Conservation (phyloP, 2,329 filamentous ascomycete genomes). For the Penicillium rolfsii region DNA sequence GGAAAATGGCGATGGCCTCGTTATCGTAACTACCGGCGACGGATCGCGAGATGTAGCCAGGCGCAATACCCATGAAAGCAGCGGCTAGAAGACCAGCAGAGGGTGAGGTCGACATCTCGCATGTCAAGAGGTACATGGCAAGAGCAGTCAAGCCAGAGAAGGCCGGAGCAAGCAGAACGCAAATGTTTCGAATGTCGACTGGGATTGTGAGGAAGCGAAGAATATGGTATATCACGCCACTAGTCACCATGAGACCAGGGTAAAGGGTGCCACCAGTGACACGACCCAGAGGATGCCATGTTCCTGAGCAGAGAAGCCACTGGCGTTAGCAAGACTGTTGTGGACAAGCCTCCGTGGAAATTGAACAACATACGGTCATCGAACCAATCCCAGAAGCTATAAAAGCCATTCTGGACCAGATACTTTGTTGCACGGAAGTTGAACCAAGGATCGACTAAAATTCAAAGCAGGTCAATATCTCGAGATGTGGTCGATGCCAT, state of each 20-base stretch:
- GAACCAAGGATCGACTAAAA: conserved; percentile 96
- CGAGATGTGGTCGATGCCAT: conserved; percentile 15
- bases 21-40: conserved; percentile 99
- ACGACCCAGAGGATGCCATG: conserved; percentile 98
- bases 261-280: conserved; percentile 99
- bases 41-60: conserved; percentile 96
- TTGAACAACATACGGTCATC: conserved; percentile 73
- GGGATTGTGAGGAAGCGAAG: conserved; percentile 87
- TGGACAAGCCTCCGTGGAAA: neutral
- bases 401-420: conserved; percentile 93
- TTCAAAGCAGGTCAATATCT: conserved; percentile 29
- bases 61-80: conserved; percentile 94
- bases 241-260: conserved; percentile 98
- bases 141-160: conserved; percentile 94
- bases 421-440: conserved; percentile 99
- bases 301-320: conserved; percentile 57
- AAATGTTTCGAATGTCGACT: conserved; percentile 98
- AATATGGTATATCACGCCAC: conserved; percentile 92
- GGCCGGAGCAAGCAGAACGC: conserved; percentile 89
- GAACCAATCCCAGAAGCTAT: conserved; percentile 99
- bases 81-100: conserved; percentile 94
- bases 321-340: conserved; percentile 24
- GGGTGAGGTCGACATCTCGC: conserved; percentile 93
- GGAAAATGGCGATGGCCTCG: conserved; percentile 98
- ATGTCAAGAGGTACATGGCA: conserved; percentile 91